Evolutionary conservation across 2,329 filamentous ascomycete species (phyloP).

Genomic region (Zopfia rhizophila): DNA sequence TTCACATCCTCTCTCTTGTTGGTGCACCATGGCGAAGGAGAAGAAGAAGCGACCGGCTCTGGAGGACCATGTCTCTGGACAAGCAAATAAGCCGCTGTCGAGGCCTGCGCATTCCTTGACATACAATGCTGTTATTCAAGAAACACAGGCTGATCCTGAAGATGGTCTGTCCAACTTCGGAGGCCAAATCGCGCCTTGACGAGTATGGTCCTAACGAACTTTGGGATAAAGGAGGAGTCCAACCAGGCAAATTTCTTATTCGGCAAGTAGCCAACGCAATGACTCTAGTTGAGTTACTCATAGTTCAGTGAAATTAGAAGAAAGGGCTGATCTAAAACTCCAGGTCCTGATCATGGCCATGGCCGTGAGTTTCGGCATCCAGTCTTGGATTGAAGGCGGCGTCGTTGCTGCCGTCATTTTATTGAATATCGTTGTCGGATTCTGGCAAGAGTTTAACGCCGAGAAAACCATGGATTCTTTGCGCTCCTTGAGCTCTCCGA

Average conservation of each 20-base stretch:
- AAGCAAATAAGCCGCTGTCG: conserved; percentile 60
- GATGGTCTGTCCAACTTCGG: conserved; percentile 68
- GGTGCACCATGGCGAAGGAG: too few species aligned
- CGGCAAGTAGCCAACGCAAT: conserved; percentile 79
- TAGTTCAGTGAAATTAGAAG: neutral
- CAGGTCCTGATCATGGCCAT: conserved; percentile 53
- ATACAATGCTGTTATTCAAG: conserved; percentile 59
- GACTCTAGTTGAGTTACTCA: conserved; percentile 66
- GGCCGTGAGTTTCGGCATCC: conserved; percentile 53
- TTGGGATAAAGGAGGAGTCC: conserved; percentile 73
- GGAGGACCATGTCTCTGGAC: conserved; percentile 41
- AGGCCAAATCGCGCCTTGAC: too few species aligned
- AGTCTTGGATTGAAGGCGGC: conserved; percentile 53
- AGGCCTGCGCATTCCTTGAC: conserved; percentile 68
- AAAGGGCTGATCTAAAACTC: neutral
- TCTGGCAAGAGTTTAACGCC: conserved; percentile 52
- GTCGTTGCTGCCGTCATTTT: conserved; percentile 51
- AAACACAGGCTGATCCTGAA: conserved; percentile 70
- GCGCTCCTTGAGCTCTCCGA: conserved; percentile 50
- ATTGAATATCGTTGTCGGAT: conserved; percentile 52
- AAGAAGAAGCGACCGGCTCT: conserved; percentile 20
- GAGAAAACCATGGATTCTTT: conserved; percentile 56
- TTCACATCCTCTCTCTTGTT: too few species aligned
- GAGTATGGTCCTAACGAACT: conserved; percentile 74
- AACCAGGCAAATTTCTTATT: conserved; percentile 75